Conservation (phyloP, 1,284 basidiomycete species). For the Neonothopanus nambi region DNA sequence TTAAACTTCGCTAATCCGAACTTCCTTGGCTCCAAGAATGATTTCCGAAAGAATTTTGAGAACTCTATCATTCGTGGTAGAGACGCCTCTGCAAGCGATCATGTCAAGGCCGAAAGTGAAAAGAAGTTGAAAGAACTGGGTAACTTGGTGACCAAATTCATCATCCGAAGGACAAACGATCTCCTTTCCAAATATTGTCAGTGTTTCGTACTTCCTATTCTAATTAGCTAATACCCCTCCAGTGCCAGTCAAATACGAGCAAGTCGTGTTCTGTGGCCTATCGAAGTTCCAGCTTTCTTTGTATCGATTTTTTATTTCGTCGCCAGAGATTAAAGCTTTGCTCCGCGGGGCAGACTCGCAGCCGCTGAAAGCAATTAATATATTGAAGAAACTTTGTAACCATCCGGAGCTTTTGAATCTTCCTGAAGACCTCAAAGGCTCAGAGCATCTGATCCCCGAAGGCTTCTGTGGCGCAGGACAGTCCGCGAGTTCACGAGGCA, state of each 20-base stretch:
- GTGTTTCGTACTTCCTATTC: conserved; percentile 32
- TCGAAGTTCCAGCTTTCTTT: conserved; percentile 88
- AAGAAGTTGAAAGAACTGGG: conserved; percentile 93
- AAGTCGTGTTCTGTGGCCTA: conserved; percentile 95
- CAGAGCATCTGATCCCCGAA: conserved; percentile 81
- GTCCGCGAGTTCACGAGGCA: conserved; percentile 34
- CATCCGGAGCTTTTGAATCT: conserved; percentile 93
- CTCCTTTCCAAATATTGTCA: conserved; percentile 93
- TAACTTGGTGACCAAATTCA: conserved; percentile 91
- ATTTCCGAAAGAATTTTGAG: conserved; percentile 98
- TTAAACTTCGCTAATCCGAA: conserved; percentile 97
- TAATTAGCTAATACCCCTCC: conserved; percentile 8
- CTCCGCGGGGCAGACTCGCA: conserved; percentile 91
- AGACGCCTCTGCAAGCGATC: conserved; percentile 87
- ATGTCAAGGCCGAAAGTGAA: conserved; percentile 82
- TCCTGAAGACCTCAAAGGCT: conserved; percentile 85
- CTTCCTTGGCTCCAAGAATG: conserved; percentile 87
- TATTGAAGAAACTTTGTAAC: conserved; percentile 97
- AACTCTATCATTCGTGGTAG: conserved; percentile 91
- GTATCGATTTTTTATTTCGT: conserved; percentile 92
- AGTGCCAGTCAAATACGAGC: conserved; percentile 99
- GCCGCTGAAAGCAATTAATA: conserved; percentile 95
- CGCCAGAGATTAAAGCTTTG: conserved; percentile 91
- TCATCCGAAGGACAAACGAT: conserved; percentile 97
- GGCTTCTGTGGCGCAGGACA: conserved; percentile 69